Conservation (phyloP, 345 rosid species). For the Combretum micranthum region DNA sequence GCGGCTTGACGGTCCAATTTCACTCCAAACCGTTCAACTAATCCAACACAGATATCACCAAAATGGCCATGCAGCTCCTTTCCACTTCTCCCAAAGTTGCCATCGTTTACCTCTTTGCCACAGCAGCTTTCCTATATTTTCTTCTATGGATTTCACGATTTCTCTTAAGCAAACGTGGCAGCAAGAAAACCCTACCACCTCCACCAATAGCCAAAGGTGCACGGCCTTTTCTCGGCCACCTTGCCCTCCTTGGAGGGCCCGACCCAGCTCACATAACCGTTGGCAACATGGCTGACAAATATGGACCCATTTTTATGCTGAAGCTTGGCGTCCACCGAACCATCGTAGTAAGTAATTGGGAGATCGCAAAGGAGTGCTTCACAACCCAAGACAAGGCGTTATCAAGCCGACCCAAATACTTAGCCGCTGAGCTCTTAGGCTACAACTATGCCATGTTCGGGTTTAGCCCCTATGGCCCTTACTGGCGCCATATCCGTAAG, state of each 20-base stretch:
- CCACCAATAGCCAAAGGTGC: constrained; percentile 24
- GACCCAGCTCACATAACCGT: constrained; percentile 33
- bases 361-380: constrained; percentile 53
- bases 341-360: constrained; percentile 34
- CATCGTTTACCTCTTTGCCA: constrained; percentile 1
- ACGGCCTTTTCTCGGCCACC: constrained; percentile 58
- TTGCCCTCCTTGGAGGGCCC: constrained; percentile 33
- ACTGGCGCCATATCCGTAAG: constrained; percentile 71
- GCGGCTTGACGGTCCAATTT: too few relatives aligned
- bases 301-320: constrained; percentile 43
- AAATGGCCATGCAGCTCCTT: neutral
- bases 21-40: too few relatives aligned
- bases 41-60: too few relatives aligned
- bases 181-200: neutral
- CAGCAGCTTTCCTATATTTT: constrained; percentile 1
- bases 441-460: constrained; percentile 60
- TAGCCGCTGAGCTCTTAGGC: constrained; percentile 49
- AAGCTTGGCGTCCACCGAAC: constrained; percentile 34
- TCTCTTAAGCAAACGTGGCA: neutral
- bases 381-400: constrained; percentile 51
- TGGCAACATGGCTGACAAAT: constrained; percentile 35
- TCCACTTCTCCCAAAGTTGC: neutral
- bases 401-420: constrained; percentile 46
- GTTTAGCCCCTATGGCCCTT: constrained; percentile 49
- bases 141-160: neutral